phyloP scores from a whole-genome alignment of 2,329 filamentous ascomycete species.

The Microsporum audouinii region DNA sequence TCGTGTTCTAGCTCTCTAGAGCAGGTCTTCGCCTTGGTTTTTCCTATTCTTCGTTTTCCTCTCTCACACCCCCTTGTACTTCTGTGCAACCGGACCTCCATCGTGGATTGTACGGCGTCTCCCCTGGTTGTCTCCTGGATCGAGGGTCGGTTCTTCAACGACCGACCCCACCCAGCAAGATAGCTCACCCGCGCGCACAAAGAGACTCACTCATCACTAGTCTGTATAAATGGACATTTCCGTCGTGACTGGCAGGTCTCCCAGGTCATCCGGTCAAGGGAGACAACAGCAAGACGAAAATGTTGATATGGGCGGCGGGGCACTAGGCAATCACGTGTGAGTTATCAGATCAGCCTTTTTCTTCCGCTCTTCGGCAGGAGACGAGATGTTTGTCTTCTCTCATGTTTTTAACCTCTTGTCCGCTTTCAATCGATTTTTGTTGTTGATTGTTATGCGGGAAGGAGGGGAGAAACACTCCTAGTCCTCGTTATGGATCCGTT shows the following conservation, averaged over 20 bases:
- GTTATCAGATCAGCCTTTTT: neutral
- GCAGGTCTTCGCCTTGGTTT: neutral
- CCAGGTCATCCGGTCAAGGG: constrained; percentile 9
- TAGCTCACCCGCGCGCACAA: constrained; percentile 7
- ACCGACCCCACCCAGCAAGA: constrained; percentile 7
- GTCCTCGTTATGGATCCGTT: neutral
- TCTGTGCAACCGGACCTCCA: neutral
- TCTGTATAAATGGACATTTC: constrained; percentile 15
- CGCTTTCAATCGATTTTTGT: too few relatives aligned
- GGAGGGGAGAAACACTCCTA: too few relatives aligned
- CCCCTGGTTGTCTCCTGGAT: constrained; percentile 6
- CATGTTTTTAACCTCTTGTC: too few relatives aligned
- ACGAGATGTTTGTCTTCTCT: neutral
- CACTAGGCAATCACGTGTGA: constrained; percentile 12
- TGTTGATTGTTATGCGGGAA: too few relatives aligned
- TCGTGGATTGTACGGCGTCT: constrained; percentile 2
- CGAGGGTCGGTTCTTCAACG: constrained; percentile 8
- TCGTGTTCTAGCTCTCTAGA: neutral
- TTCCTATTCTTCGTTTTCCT: neutral
- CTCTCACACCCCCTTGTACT: neutral
- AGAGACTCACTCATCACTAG: constrained; percentile 1
- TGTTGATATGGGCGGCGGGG: constrained; percentile 3
- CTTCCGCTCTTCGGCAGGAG: neutral
- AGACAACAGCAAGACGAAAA: constrained; percentile 7
- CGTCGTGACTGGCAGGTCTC: constrained; percentile 12